Evolutionary conservation across 148 eudicot species (phyloP).

Genomic region (Camellia sinensis): DNA sequence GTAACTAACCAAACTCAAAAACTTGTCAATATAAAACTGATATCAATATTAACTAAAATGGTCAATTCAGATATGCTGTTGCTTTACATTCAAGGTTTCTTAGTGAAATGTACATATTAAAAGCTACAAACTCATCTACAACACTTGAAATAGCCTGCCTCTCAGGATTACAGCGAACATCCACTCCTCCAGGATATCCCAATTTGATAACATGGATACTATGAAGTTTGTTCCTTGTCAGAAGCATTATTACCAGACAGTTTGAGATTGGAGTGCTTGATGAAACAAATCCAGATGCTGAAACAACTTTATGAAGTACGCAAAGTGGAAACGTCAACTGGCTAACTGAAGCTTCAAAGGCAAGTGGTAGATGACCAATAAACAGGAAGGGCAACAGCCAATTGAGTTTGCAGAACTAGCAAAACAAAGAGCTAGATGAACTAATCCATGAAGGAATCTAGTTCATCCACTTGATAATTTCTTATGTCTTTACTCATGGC

Average conservation of each 20-base stretch:
- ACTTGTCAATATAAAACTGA: background rate
- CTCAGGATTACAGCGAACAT: background rate
- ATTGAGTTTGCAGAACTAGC: background rate
- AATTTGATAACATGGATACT: background rate
- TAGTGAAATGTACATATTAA: background rate
- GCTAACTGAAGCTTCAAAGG: background rate
- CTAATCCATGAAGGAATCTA: background rate
- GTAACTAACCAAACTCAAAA: background rate
- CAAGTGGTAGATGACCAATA: background rate
- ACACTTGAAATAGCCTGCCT: background rate
- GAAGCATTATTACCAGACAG: background rate
- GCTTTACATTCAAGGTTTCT: background rate
- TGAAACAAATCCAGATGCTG: background rate
- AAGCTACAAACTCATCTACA: background rate
- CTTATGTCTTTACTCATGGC: background rate
- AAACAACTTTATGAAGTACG: background rate
- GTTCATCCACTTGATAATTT: background rate
- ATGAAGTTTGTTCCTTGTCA: conserved; percentile 3
- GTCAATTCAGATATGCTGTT: background rate
- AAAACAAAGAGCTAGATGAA: background rate
- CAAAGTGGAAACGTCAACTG: background rate
- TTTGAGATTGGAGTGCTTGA: background rate
- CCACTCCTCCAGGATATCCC: background rate
- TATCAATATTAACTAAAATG: background rate
- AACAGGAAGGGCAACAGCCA: background rate